Evolutionary conservation across 306 rosid genomes (phyloP).

Genomic region (Vachellia pachyceras): DNA sequence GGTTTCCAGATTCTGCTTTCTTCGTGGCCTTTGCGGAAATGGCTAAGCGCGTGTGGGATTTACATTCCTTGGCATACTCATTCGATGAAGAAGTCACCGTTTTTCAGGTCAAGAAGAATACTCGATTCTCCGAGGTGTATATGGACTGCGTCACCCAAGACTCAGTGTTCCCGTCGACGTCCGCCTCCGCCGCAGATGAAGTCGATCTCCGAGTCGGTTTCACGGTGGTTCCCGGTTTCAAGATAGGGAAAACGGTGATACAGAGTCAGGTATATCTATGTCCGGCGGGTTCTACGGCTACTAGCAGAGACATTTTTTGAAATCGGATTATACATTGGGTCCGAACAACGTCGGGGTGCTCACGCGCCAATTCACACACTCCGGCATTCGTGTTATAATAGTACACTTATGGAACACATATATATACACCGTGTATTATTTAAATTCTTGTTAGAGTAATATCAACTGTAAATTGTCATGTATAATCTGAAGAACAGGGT

Average conservation of each 20-base stretch:
- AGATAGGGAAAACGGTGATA: slow-evolving; percentile 55
- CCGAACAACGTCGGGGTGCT: not conserved
- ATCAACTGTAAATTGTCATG: slow-evolving; percentile 32
- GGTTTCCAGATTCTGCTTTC: slow-evolving; percentile 74
- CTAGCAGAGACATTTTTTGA: not conserved
- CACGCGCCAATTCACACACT: slow-evolving; percentile 19
- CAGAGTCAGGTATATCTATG: slow-evolving; percentile 71
- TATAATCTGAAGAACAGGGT: not conserved
- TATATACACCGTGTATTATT: not conserved
- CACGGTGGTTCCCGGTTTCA: slow-evolving; percentile 79
- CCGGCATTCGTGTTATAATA: not conserved
- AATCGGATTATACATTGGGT: slow-evolving; percentile 22
- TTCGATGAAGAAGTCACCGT: slow-evolving; percentile 51
- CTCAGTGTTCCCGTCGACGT: slow-evolving; percentile 16
- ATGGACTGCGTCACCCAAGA: slow-evolving; percentile 62
- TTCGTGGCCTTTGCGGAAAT: slow-evolving; percentile 78
- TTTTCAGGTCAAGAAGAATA: slow-evolving; percentile 61
- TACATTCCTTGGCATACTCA: slow-evolving; percentile 69
- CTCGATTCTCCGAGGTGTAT: slow-evolving; percentile 75
- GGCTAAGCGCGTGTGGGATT: slow-evolving; percentile 77
- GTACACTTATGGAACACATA: not conserved
- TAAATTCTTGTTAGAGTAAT: not conserved
- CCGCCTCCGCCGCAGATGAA: slow-evolving; percentile 20
- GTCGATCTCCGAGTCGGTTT: slow-evolving; percentile 56
- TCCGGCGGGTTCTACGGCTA: slow-evolving; percentile 40